Evolutionary conservation across 441 rosid species (phyloP).

Genomic region (Gossypium lobatum): DNA sequence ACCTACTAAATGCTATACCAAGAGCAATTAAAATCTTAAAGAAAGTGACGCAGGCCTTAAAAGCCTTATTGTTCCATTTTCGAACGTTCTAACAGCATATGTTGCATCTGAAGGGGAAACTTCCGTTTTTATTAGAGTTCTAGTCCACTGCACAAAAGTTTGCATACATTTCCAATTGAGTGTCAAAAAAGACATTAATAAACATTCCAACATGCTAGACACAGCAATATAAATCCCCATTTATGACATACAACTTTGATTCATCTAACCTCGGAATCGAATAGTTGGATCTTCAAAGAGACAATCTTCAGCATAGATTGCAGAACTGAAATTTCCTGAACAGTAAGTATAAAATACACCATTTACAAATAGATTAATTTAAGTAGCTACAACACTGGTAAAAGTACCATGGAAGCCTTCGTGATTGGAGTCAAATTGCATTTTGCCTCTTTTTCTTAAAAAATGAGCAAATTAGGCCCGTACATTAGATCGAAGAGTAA

Average conservation of each 20-base stretch:
- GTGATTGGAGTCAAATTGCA: too few species aligned
- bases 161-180: neutral
- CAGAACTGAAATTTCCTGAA: conserved; percentile 57
- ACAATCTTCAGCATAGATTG: conserved; percentile 62
- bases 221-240: neutral
- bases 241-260: neutral
- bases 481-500: too few species aligned
- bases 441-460: too few species aligned
- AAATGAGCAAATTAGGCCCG: too few species aligned
- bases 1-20: too few species aligned
- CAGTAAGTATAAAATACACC: neutral
- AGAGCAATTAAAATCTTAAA: too few species aligned
- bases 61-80: too few species aligned
- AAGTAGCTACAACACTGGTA: neutral
- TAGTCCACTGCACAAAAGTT: neutral
- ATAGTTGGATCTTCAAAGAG: conserved; percentile 86
- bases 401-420: too few species aligned
- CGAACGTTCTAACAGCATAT: too few species aligned
- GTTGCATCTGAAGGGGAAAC: neutral
- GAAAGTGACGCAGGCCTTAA: too few species aligned
- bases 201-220: neutral
- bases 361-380: neutral
- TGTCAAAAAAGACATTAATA: neutral
- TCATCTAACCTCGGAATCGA: conserved; percentile 55
- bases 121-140: neutral